These are phyloP conservation scores for Pseudoturritis turrita DNA, from an alignment of 345 rosid species.

Conservation along the genomic window DNA sequence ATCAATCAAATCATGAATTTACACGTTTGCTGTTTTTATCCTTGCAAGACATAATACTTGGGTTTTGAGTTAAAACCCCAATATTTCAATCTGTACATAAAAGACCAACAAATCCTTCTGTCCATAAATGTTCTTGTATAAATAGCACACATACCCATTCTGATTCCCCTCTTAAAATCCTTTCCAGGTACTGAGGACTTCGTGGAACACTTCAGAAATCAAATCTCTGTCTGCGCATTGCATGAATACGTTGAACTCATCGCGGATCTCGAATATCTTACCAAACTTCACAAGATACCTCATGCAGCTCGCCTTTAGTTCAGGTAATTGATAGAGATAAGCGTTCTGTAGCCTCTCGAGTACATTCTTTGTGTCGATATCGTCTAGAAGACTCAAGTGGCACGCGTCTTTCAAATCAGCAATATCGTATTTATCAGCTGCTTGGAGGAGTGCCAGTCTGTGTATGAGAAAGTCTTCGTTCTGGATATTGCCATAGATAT, in stretches of 20 bases:
- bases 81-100: constrained; percentile 37
- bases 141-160: constrained; percentile 6
- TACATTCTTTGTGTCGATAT: constrained; percentile 74
- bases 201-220: constrained; percentile 76
- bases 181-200: constrained; percentile 84
- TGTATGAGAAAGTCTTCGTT: constrained; percentile 66
- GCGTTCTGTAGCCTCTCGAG: constrained; percentile 89
- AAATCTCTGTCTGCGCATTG: constrained; percentile 76
- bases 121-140: constrained; percentile 34
- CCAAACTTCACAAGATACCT: constrained; percentile 90
- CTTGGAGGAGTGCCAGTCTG: constrained; percentile 67
- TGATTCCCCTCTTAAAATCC: constrained; percentile 51
- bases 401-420: constrained; percentile 80
- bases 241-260: constrained; percentile 73
- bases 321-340: constrained; percentile 53
- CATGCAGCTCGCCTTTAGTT: constrained; percentile 77
- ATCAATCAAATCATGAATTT: constrained; percentile 36
- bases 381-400: constrained; percentile 77
- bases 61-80: constrained; percentile 35
- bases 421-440: constrained; percentile 86
- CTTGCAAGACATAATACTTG: constrained; percentile 17
- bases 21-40: constrained; percentile 23
- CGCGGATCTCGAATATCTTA: constrained; percentile 78
- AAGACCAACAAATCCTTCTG: constrained; percentile 40
- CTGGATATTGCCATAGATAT: constrained; percentile 74